phyloP scores from a whole-genome alignment of 2,329 filamentous ascomycete species.

The Zasmidium cellare region DNA sequence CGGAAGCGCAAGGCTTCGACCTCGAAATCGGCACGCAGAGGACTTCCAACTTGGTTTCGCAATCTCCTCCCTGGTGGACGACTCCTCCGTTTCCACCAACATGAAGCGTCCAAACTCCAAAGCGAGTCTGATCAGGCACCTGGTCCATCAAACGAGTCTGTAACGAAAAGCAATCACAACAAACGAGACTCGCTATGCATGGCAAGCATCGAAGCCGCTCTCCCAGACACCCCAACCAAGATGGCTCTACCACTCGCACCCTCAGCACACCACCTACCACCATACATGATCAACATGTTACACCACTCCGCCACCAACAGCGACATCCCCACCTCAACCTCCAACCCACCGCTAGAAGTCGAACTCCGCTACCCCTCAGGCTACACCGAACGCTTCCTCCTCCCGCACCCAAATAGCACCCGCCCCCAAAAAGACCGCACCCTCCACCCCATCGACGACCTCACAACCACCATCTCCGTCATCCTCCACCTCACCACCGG shows the following conservation, averaged over 20 bases:
- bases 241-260: neutral
- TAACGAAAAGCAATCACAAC: neutral
- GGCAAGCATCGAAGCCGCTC: neutral
- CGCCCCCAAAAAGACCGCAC: neutral
- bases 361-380: constrained; percentile 8
- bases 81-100: neutral
- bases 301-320: constrained; percentile 8
- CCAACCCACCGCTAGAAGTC: neutral
- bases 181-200: neutral
- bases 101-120: neutral
- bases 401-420: neutral
- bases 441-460: constrained; percentile 5
- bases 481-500: neutral
- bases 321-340: neutral
- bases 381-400: constrained; percentile 9
- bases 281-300: constrained; percentile 7
- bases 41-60: neutral
- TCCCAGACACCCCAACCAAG: neutral
- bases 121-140: neutral
- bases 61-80: neutral
- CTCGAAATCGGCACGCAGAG: neutral
- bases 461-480: neutral
- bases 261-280: neutral
- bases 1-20: constrained; percentile 4
- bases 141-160: neutral